These are phyloP conservation scores for Chlorella variabilis DNA, from an alignment of 163 green algal species.

Conservation along the genomic window DNA sequence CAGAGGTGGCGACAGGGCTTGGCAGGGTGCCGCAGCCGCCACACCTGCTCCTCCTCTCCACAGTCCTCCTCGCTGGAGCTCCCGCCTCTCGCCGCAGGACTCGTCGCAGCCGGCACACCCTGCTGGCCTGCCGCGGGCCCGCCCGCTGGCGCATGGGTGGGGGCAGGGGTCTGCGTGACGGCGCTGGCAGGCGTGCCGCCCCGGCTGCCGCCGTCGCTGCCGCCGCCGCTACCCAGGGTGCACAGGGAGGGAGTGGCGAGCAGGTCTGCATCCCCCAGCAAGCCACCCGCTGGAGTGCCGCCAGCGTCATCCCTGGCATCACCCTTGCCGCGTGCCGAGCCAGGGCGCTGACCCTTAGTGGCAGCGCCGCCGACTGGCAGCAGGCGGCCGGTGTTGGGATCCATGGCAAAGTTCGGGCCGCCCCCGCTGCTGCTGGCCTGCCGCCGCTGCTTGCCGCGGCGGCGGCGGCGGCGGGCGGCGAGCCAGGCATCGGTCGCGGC, in stretches of 20 bases:
- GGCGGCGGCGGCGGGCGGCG: neutral
- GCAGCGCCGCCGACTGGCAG: constrained; percentile 38
- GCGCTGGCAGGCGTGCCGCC: neutral
- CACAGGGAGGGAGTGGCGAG: constrained; percentile 55
- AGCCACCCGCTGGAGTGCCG: neutral
- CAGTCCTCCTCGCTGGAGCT: neutral
- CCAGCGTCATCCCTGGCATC: too few relatives aligned
- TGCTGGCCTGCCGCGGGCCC: neutral
- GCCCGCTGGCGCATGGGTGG: neutral
- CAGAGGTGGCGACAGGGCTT: too few relatives aligned
- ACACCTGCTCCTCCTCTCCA: too few relatives aligned
- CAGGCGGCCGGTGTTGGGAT: constrained; percentile 77
- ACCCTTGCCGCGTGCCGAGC: neutral
- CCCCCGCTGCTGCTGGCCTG: neutral
- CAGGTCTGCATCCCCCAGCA: constrained; percentile 42
- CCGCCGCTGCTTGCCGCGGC: constrained; percentile 19
- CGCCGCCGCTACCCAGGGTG: constrained; percentile 32
- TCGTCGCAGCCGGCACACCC: neutral
- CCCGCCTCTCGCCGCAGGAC: neutral
- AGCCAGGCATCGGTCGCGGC: constrained; percentile 59
- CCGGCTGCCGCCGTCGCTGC: constrained; percentile 6
- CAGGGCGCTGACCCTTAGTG: neutral
- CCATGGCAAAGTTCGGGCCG: constrained; percentile 51
- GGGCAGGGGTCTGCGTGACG: neutral
- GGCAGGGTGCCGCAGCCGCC: too few relatives aligned